phyloP scores from a whole-genome alignment of 768 basidiomycete genomes.

The Filobasidium wieringae region DNA sequence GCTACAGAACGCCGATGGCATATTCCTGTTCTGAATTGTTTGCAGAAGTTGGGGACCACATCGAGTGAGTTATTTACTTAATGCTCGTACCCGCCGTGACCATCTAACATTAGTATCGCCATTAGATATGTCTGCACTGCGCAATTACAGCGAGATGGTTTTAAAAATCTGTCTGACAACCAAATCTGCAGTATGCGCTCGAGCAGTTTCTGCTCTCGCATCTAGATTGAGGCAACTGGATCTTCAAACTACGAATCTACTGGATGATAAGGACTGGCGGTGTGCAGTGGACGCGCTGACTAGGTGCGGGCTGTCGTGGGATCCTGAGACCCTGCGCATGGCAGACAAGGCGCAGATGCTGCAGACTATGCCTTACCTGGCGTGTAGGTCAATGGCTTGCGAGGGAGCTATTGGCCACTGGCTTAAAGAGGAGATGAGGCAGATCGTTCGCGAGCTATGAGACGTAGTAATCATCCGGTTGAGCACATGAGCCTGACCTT shows the following conservation, averaged over 20 bases:
- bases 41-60: neutral
- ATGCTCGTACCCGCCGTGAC: neutral
- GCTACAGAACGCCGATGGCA: neutral
- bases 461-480: too few species aligned
- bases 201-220: neutral
- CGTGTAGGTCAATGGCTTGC: constrained; percentile 9
- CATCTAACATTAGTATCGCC: neutral
- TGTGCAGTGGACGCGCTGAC: constrained; percentile 14
- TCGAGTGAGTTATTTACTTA: neutral
- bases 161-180: constrained; percentile 6
- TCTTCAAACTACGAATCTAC: neutral
- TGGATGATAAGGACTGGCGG: neutral
- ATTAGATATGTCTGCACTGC: constrained; percentile 5
- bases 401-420: constrained; percentile 16
- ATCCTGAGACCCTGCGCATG: neutral
- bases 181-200: neutral
- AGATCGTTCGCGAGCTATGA: too few species aligned
- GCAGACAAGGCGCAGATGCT: neutral
- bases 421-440: constrained; percentile 17
- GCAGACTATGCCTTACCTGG: constrained; percentile 15
- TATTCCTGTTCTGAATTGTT: neutral
- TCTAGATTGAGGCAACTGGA: neutral
- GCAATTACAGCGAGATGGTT: constrained; percentile 5
- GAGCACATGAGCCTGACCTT: too few species aligned
- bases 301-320: constrained; percentile 13